Base-by-base conservation (phyloP, 2,329 filamentous ascomycete genomes). In the Trichoderma koningii region DNA sequence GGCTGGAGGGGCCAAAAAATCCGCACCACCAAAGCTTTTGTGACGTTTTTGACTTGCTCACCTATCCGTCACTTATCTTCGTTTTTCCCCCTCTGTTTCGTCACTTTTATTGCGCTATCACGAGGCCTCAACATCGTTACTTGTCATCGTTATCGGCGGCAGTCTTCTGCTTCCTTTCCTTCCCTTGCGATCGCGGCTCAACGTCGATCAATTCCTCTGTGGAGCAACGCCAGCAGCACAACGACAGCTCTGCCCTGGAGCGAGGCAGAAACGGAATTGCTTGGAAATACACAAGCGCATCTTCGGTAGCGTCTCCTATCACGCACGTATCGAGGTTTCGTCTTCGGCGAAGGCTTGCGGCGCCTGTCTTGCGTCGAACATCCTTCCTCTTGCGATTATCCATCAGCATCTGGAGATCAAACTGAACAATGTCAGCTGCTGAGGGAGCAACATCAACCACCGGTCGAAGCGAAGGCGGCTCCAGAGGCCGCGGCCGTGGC, bases 401-500 rank as follows among this genome's bases (percentile, higher is more conserved):
- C 2, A 28, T 28, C 15, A 48, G 1, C 21, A 42, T 42, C 21
- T 15, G 9, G 28, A 15, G 23, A 17, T 19, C 21, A 23, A 23
- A 50, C 12, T 38, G 10, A 38, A 19, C 26, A n/a, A 66, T 66
- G 57, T 30, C 53, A 15, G 42, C 52, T 28, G 52, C 51, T 17
- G 64, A 57, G 42, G 64, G 38, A 53, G 17, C 64, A 38, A 19
- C 50, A 42, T 12, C 50, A 65, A 65, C 62, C 64, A 70, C 70
- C 30, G 60, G 71, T 64, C 66, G 70, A 51, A 69, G 73, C 64
- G 76, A 77, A 48, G 74, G 73, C 41, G 69, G 73, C 30, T 62
- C 70, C 10, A 74, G 79, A 71, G 79, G 78, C 26, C 75, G 80
- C 55, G 78, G 79, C 61, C 77, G 81, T 65, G 79, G 79, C 63